A percentile compares a stretch with the other conserved stretches of the same genome.
Evolutionary conservation across 257 asterid genomes (phyloP).

Genomic region (Plantago ovata): DNA sequence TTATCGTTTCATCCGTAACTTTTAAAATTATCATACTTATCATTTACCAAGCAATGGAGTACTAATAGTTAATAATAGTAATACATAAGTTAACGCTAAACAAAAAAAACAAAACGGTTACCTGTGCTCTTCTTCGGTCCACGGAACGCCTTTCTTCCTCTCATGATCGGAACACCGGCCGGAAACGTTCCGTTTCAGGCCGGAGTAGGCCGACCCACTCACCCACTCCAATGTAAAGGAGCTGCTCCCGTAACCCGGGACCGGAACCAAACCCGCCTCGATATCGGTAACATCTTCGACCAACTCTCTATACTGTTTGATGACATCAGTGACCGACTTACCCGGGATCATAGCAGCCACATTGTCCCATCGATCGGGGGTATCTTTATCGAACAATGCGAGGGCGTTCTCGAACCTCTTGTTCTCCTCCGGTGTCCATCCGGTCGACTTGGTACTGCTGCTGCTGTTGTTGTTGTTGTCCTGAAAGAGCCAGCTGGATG

Average conservation of each 20-base stretch:
- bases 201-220: constrained; percentile 32
- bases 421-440: constrained; percentile 82
- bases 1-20: too few relatives aligned
- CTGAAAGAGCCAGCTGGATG: constrained; percentile 55
- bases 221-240: constrained; percentile 64
- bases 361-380: constrained; percentile 85
- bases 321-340: constrained; percentile 61
- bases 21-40: too few relatives aligned
- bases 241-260: constrained; percentile 49
- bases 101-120: too few relatives aligned
- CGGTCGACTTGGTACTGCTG: constrained; percentile 17
- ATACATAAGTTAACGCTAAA: too few relatives aligned
- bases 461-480: constrained; percentile 24
- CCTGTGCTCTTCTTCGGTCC: constrained; percentile 99
- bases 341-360: constrained; percentile 84
- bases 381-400: constrained; percentile 66
- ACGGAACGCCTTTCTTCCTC: constrained; percentile 85
- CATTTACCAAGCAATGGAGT: too few relatives aligned
- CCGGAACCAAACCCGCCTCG: constrained; percentile 71
- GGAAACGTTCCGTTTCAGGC: constrained; percentile 36
- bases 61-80: too few relatives aligned
- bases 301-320: constrained; percentile 60
- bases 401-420: constrained; percentile 73
- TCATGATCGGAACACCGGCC: constrained; percentile 52
- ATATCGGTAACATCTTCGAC: constrained; percentile 66